Evolutionary conservation across 352 stramenopile genomes (phyloP).

Genomic region (Globisporangium solare): DNA sequence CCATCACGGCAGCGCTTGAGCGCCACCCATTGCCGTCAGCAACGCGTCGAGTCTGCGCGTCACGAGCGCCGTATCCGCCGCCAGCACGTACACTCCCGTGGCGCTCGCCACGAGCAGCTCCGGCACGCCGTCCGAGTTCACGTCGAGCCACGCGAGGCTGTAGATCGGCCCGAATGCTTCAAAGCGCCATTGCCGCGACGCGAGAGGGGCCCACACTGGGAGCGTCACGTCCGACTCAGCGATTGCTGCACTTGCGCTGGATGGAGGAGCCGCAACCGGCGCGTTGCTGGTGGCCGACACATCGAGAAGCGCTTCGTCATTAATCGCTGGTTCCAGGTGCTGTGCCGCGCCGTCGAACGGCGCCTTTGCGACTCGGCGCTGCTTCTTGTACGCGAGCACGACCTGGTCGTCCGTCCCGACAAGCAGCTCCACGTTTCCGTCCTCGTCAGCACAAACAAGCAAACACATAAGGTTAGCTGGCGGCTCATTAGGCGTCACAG

Average conservation of each 20-base stretch:
- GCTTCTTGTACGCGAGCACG: conserved; percentile 50
- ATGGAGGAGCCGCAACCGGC: too few relatives aligned
- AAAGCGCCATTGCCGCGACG: conserved; percentile 32
- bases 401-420: conserved; percentile 57
- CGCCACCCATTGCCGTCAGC: conserved; percentile 1
- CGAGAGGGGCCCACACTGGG: conserved; percentile 28
- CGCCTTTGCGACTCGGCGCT: background rate
- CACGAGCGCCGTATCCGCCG: conserved; percentile 35
- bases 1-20: too few relatives aligned
- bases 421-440: conserved; percentile 53
- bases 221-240: background rate
- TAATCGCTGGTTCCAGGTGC: too few relatives aligned
- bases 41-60: conserved; percentile 20
- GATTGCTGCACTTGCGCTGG: background rate
- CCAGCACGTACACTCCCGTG: conserved; percentile 65
- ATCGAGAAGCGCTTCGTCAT: too few relatives aligned
- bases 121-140: conserved; percentile 58
- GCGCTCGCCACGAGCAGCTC: conserved; percentile 62
- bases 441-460: conserved; percentile 19
- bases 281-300: too few relatives aligned
- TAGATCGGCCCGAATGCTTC: conserved; percentile 67
- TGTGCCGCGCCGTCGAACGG: too few relatives aligned
- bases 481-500: background rate
- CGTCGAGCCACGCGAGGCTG: conserved; percentile 58
- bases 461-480: background rate